These are phyloP conservation scores for Boletus eberwhitei DNA, from an alignment of 768 basidiomycete genomes.

Conservation along the genomic window DNA sequence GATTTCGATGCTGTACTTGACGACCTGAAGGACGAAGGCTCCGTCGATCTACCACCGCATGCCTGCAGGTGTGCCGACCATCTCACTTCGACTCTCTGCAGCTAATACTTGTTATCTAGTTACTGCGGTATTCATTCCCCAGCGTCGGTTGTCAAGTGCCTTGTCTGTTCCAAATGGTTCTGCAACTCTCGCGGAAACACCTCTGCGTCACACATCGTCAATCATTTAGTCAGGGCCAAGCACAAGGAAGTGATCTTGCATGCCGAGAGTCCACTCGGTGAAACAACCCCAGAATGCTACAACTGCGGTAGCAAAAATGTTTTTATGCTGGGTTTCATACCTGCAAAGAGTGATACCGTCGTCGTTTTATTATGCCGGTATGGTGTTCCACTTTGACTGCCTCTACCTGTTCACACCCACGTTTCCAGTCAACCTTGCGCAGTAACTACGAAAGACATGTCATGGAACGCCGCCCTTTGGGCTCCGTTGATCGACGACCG, in stretches of 20 bases:
- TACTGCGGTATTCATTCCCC: conserved; percentile 99
- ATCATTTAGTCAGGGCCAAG: conserved; percentile 97
- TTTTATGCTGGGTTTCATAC: conserved; percentile 99
- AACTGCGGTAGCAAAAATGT: conserved; percentile 99
- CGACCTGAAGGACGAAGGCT: conserved; percentile 78
- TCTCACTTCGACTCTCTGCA: conserved; percentile 1
- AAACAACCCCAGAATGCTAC: conserved; percentile 98
- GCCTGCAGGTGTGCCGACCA: conserved; percentile 79
- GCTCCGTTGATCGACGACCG: conserved; percentile 98
- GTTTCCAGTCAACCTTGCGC: conserved; percentile 88
- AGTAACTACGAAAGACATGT: conserved; percentile 94
- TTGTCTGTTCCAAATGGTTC: conserved; percentile 93
- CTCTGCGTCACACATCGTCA: conserved; percentile 97
- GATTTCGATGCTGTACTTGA: conserved; percentile 90
- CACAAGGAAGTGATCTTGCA: conserved; percentile 99
- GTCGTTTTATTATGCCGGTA: conserved; percentile 96
- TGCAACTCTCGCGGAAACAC: conserved; percentile 98
- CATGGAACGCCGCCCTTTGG: conserved; percentile 98
- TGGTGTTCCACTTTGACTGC: conserved; percentile 20
- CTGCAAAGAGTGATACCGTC: conserved; percentile 98
- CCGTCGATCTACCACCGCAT: conserved; percentile 82
- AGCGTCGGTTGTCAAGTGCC: conserved; percentile 93
- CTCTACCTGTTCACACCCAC: background rate
- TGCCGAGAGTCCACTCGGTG: conserved; percentile 91
- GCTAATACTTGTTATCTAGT: conserved; percentile 39